A percentile compares a stretch with the other conserved stretches of the same genome.
Conservation (phyloP, 768 basidiomycete genomes). For the Boletus coccyginus region DNA sequence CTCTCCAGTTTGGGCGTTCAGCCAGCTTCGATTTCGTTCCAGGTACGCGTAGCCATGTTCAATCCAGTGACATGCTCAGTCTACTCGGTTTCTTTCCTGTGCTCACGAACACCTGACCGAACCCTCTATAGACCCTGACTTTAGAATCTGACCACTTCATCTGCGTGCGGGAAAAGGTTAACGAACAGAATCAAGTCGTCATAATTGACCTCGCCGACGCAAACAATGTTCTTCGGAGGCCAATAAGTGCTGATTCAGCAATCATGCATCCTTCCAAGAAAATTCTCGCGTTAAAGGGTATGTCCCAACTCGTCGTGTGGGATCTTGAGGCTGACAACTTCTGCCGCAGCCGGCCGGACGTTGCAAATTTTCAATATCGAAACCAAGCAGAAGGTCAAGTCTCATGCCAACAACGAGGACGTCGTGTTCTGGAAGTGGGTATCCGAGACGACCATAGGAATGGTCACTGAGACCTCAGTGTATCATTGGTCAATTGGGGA, state of each 20-base stretch:
- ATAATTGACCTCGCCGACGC: constrained; percentile 98
- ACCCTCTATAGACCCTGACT: constrained; percentile 70
- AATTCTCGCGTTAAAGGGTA: constrained; percentile 93
- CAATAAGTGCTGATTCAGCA: constrained; percentile 97
- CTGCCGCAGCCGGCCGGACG: constrained; percentile 74
- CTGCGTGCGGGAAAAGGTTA: constrained; percentile 93
- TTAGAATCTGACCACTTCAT: constrained; percentile 98
- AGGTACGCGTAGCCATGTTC: constrained; percentile 54
- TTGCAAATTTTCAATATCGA: constrained; percentile 98
- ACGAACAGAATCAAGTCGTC: constrained; percentile 96
- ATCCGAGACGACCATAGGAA: constrained; percentile 83
- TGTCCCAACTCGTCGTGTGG: background rate
- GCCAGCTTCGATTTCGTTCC: constrained; percentile 95
- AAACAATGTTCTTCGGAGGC: constrained; percentile 93
- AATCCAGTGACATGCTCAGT: constrained; percentile 16
- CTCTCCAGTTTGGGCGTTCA: constrained; percentile 95
- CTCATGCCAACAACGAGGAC: constrained; percentile 91
- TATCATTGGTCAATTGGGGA: constrained; percentile 87
- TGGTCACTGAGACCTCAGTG: constrained; percentile 93
- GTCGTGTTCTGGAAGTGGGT: constrained; percentile 99
- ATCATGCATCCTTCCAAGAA: constrained; percentile 98
- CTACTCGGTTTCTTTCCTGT: constrained; percentile 1
- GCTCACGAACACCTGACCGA: background rate
- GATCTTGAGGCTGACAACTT: constrained; percentile 2
- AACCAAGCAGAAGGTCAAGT: constrained; percentile 96